Evolutionary conservation across 352 stramenopile genomes (phyloP).

Genomic region (Achlya hypogyna): DNA sequence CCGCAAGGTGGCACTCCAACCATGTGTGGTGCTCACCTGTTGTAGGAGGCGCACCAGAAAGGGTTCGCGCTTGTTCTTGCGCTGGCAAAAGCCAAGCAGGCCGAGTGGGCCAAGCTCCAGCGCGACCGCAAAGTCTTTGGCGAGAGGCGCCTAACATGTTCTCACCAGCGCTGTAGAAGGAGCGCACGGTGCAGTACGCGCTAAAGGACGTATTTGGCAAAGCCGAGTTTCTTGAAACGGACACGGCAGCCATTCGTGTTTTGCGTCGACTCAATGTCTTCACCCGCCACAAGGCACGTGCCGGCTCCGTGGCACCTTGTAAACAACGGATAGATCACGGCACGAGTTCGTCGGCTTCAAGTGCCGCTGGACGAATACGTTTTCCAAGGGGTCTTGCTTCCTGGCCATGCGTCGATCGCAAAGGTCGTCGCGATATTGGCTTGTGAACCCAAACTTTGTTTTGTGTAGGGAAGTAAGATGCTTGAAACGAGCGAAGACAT

Average conservation of each 20-base stretch:
- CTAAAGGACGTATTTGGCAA: constrained; percentile 14
- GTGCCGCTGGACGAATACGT: constrained; percentile 15
- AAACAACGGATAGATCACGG: not conserved
- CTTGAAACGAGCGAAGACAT: constrained; percentile 18
- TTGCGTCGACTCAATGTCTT: constrained; percentile 10
- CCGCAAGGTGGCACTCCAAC: constrained; percentile 11
- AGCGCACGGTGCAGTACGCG: not conserved
- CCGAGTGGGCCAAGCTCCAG: constrained; percentile 5
- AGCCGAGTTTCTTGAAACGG: constrained; percentile 13
- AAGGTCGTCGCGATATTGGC: not conserved
- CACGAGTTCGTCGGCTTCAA: not conserved
- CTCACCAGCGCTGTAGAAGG: too few species aligned
- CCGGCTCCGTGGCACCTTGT: not conserved
- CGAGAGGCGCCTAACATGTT: not conserved
- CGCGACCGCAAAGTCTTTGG: constrained; percentile 2
- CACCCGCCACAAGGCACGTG: not conserved
- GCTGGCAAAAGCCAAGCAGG: constrained; percentile 12
- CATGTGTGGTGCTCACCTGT: too few species aligned
- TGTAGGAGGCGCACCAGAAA: not conserved
- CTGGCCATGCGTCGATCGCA: not conserved
- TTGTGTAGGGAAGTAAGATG: not conserved
- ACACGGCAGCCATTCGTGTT: not conserved
- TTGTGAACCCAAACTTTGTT: not conserved
- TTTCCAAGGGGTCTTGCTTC: constrained; percentile 1
- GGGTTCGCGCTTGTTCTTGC: not conserved